Conservation (phyloP, 2,329 filamentous ascomycete genomes). For the Ascochyta fabae region DNA sequence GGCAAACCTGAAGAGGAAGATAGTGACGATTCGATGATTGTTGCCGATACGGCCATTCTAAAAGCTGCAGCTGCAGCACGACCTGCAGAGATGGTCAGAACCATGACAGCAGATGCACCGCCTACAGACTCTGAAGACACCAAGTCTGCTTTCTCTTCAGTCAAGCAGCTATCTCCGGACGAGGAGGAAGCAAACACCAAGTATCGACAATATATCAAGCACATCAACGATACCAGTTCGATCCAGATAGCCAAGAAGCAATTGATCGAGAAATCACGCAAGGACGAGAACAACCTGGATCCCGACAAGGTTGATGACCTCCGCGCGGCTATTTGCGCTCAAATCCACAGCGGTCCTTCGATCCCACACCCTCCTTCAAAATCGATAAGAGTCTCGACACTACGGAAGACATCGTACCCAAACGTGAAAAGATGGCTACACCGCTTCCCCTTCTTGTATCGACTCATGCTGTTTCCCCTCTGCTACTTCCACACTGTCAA, state of each 20-base stretch:
- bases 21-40: slow-evolving; percentile 51
- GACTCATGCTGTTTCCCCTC: slow-evolving; percentile 56
- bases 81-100: slow-evolving; percentile 34
- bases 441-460: slow-evolving; percentile 57
- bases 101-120: slow-evolving; percentile 50
- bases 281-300: slow-evolving; percentile 41
- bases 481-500: slow-evolving; percentile 61
- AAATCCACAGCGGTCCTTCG: slow-evolving; percentile 56
- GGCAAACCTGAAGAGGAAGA: slow-evolving; percentile 45
- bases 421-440: slow-evolving; percentile 55
- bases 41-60: slow-evolving; percentile 55
- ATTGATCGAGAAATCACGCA: slow-evolving; percentile 32
- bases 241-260: slow-evolving; percentile 37
- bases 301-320: slow-evolving; percentile 50
- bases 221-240: slow-evolving; percentile 40
- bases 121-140: slow-evolving; percentile 40
- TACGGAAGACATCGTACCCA: slow-evolving; percentile 53
- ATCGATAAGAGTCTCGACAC: slow-evolving; percentile 58
- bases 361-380: slow-evolving; percentile 58
- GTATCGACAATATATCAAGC: slow-evolving; percentile 52
- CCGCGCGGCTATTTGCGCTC: slow-evolving; percentile 58
- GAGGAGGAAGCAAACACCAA: slow-evolving; percentile 52
- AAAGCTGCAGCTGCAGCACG: slow-evolving; percentile 47
- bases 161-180: slow-evolving; percentile 54
- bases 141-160: slow-evolving; percentile 47